Conservation (phyloP, 441 rosid genomes). For the Flueggea neowawraea region DNA sequence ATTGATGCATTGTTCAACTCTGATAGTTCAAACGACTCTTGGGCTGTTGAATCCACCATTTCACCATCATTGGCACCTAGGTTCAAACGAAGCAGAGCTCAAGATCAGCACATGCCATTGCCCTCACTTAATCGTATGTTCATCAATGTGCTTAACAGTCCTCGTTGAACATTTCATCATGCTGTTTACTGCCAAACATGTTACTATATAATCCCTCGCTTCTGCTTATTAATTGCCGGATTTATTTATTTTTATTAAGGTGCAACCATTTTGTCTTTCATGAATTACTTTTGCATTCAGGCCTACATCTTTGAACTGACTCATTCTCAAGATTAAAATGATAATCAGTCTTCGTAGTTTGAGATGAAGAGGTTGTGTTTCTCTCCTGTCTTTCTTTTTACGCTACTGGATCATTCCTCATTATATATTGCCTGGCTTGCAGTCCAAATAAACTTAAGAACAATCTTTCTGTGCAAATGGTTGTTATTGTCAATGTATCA, state of each 20-base stretch:
- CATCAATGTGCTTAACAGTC: constrained; percentile 63
- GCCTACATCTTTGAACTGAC: constrained; percentile 13
- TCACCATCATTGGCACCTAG: constrained; percentile 39
- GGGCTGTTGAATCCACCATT: constrained; percentile 32
- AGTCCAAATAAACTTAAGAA: neutral
- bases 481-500: neutral
- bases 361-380: constrained; percentile 3
- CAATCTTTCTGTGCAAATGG: neutral
- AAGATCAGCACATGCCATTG: constrained; percentile 66
- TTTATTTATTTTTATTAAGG: constrained; percentile 17
- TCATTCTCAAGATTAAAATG: constrained; percentile 7
- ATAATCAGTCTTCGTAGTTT: constrained; percentile 1
- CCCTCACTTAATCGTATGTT: constrained; percentile 55
- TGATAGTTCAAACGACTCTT: constrained; percentile 59
- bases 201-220: constrained; percentile 20
- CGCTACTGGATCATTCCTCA: neutral
- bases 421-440: neutral
- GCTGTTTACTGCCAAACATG: constrained; percentile 25
- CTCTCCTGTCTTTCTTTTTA: neutral
- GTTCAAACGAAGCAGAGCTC: constrained; percentile 60
- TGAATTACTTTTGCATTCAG: constrained; percentile 19
- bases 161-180: constrained; percentile 34
- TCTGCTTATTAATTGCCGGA: constrained; percentile 12
- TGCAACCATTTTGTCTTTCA: constrained; percentile 20
- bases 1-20: constrained; percentile 54